A percentile compares a stretch with the other conserved stretches of the same genome.
Conservation (phyloP, 208 protist genomes). For the Leishmania braziliensis region DNA sequence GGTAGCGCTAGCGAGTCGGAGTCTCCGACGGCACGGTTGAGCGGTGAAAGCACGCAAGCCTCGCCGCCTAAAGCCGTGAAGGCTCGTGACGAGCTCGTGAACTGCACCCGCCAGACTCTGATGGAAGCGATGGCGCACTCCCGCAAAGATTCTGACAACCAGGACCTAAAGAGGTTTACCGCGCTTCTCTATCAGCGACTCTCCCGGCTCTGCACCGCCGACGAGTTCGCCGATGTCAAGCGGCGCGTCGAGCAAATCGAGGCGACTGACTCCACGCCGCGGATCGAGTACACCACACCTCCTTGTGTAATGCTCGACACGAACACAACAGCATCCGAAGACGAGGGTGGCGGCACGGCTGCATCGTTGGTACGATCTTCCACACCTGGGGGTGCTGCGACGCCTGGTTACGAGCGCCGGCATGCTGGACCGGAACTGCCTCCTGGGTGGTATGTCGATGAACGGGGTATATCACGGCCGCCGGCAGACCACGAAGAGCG, state of each 20-base stretch:
- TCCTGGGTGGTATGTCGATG: conserved; percentile 77
- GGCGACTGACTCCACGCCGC: conserved; percentile 18
- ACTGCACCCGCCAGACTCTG: conserved; percentile 49
- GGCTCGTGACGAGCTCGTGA: conserved; percentile 45
- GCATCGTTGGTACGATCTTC: conserved; percentile 2
- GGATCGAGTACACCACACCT: conserved; percentile 41
- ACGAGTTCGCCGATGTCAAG: conserved; percentile 50
- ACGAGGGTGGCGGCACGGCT: conserved; percentile 24
- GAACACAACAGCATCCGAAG: conserved; percentile 75
- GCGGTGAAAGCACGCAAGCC: background rate
- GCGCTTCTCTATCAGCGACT: conserved; percentile 58
- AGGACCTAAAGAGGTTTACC: conserved; percentile 52
- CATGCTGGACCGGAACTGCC: conserved; percentile 57
- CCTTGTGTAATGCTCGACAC: conserved; percentile 53
- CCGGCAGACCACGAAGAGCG: conserved; percentile 32
- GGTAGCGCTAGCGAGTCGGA: conserved; percentile 3
- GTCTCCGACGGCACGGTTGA: background rate
- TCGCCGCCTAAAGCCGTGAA: background rate
- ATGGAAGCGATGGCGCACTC: conserved; percentile 43
- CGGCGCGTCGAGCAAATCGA: conserved; percentile 39
- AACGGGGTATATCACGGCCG: conserved; percentile 58
- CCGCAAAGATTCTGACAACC: conserved; percentile 37
- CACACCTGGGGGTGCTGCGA: background rate
- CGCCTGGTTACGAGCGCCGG: background rate
- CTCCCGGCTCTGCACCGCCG: conserved; percentile 42